A percentile compares a stretch with the other conserved stretches of the same genome.
Evolutionary conservation across 1,284 basidiomycete genomes (phyloP).

Genomic region (Vanrija sp.): DNA sequence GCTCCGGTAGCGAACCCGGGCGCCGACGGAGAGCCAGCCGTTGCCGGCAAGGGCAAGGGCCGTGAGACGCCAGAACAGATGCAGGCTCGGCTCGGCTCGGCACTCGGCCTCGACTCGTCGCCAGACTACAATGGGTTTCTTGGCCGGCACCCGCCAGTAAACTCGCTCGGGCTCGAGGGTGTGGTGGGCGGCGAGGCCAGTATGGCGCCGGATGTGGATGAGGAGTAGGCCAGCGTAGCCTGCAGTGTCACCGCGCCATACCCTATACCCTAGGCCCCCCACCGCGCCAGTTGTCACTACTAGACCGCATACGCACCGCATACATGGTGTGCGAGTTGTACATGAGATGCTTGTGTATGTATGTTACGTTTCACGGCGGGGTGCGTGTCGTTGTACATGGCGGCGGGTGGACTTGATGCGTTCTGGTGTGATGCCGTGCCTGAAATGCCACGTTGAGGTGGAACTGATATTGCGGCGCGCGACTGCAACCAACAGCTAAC

Average conservation of each 20-base stretch:
- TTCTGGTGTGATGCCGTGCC: background rate
- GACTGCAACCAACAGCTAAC: too few relatives aligned
- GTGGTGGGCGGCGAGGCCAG: background rate
- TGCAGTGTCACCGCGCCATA: too few relatives aligned
- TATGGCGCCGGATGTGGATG: constrained; percentile 26
- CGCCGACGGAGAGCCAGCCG: background rate
- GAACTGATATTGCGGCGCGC: background rate
- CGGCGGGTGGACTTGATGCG: background rate
- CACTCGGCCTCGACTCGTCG: background rate
- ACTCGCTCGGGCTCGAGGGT: constrained; percentile 22
- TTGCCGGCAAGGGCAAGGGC: background rate
- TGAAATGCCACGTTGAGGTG: constrained; percentile 3
- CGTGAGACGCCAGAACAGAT: background rate
- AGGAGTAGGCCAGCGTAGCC: constrained; percentile 1
- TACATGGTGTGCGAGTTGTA: background rate
- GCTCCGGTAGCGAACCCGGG: background rate
- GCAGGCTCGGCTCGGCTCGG: background rate
- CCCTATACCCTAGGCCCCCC: background rate
- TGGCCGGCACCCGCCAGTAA: background rate
- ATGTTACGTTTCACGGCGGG: background rate
- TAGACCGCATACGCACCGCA: background rate
- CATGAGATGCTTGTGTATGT: constrained; percentile 2
- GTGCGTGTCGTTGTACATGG: background rate
- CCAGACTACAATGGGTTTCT: background rate
- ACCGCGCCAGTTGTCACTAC: too few relatives aligned